Base-by-base conservation (phyloP, 2,329 filamentous ascomycete genomes). In the Cercospora beticola region DNA sequence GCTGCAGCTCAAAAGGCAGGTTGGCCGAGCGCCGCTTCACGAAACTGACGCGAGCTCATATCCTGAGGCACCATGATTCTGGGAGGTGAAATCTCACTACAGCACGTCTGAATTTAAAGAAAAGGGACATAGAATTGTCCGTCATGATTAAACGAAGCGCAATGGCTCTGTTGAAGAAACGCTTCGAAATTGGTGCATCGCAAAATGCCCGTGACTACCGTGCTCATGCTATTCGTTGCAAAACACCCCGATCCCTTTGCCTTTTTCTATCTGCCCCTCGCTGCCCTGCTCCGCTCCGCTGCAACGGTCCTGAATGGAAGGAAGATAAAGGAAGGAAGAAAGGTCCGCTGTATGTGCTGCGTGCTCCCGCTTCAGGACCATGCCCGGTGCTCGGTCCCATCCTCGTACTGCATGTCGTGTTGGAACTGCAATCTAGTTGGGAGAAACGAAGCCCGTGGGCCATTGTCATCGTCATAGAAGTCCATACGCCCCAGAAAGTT, bases 141-240 rank as follows among this genome's bases (percentile, higher is more conserved):
- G 16, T n/a, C 16, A 43, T 43, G 36, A 43, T 43, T 5, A 8
- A n/a, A 43, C 5, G 43, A 49, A 49, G 43, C 21, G 10, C 5
- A 16, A 58, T 46, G 62, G 62, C 58, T 62, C 66, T 68, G 67
- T 68, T 65, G 67, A 65, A 68, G 62, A 68, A 57, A 65, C 62
- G 64, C 60, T 64, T 23, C 46, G 21, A 26, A n/a, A 23, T 52
- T 21, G 18, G 46, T 52, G 46, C 46, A 52, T 52, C 12, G 46
- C 46, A 52, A 52, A 52, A 52, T 52, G 46, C 63, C 64, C 57
- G 59, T 40, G 26, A 23, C 33, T 56, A 49, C 28, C 33, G 43
- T 63, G 61, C 43, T 63, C 61, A 49, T 63, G 43, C 43, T 23
- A 61, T 26, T 26, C 43, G 33, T 54, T 18, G 31, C 46, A 63